Evolutionary conservation across 257 asterid species (phyloP).

Genomic region (Pogostemon cablin): DNA sequence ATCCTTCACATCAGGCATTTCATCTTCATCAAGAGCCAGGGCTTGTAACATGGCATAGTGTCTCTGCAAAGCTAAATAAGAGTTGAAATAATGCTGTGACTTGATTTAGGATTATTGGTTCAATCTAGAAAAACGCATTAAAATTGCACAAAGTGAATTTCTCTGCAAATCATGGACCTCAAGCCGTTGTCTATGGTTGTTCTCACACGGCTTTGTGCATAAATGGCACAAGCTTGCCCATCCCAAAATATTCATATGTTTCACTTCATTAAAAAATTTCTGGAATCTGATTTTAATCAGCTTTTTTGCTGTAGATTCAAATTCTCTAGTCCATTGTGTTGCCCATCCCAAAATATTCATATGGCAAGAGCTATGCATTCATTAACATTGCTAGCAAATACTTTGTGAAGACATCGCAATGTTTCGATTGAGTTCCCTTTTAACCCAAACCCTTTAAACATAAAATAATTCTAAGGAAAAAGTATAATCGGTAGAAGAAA

Average conservation of each 20-base stretch:
- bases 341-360: not conserved
- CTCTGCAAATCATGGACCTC: conserved; percentile 16
- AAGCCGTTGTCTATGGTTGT: not conserved
- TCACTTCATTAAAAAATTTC: not conserved
- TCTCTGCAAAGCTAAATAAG: conserved; percentile 80
- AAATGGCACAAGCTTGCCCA: not conserved
- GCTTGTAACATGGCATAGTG: conserved; percentile 96
- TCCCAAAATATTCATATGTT: not conserved
- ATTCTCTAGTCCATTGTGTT: conserved; percentile 1
- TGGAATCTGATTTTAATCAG: not conserved
- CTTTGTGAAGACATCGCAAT: not conserved
- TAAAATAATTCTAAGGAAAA: not conserved
- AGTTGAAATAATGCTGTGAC: conserved; percentile 21
- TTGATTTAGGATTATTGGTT: conserved; percentile 9
- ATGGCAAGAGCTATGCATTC: not conserved
- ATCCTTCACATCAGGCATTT: conserved; percentile 88
- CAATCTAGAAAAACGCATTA: conserved; percentile 8
- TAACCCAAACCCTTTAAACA: not conserved
- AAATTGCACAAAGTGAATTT: conserved; percentile 11
- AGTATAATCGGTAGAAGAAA: not conserved
- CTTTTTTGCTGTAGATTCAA: not conserved
- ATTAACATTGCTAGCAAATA: conserved; percentile 6
- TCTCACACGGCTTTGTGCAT: not conserved
- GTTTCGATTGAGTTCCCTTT: not conserved
- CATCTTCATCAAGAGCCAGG: conserved; percentile 93